Evolutionary conservation across 2,329 filamentous ascomycete species (phyloP).

Genomic region (Atkinsonella texensis): DNA sequence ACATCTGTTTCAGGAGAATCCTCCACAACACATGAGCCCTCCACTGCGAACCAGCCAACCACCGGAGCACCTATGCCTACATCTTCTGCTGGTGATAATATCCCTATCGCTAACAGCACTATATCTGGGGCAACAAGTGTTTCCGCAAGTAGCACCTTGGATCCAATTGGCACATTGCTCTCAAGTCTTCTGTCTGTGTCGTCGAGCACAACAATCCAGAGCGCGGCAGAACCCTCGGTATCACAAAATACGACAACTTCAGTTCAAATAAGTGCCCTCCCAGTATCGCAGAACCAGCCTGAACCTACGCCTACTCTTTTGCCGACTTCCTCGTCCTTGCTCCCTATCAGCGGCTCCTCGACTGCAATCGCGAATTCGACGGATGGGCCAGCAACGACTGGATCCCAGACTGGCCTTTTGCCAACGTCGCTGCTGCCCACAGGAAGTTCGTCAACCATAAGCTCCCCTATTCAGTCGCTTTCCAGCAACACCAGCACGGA

Average conservation of each 20-base stretch:
- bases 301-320: neutral
- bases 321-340: neutral
- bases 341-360: neutral
- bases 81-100: neutral
- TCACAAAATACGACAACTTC: conserved; percentile 1
- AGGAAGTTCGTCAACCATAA: neutral
- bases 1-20: too few species aligned
- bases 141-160: conserved; percentile 9
- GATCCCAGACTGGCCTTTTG: neutral
- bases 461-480: neutral
- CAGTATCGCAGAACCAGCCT: neutral
- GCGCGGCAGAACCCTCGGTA: neutral
- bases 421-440: neutral
- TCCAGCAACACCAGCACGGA: conserved; percentile 9
- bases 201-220: conserved; percentile 1
- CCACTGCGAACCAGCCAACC: neutral
- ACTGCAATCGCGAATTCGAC: neutral
- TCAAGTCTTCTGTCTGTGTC: conserved; percentile 10
- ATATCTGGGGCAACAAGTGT: neutral
- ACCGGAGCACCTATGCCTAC: neutral
- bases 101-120: conserved; percentile 3
- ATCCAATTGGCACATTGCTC: conserved; percentile 14
- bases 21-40: neutral
- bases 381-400: neutral
- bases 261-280: neutral